Conservation (phyloP, 805 yeast species). For the Candida quercuum region DNA sequence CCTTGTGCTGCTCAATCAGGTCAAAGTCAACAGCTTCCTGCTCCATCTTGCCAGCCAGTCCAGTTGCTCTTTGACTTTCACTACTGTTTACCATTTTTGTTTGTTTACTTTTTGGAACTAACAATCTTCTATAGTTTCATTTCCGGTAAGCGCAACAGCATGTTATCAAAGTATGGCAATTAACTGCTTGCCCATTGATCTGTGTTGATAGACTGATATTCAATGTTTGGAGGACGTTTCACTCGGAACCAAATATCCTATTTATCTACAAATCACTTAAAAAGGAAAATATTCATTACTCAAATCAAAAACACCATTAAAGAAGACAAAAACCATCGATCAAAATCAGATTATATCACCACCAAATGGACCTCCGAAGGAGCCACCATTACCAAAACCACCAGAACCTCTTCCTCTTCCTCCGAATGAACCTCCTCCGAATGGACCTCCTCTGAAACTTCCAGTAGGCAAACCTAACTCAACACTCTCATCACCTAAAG, state of each 20-base stretch:
- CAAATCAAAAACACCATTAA: too few relatives aligned
- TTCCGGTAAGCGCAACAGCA: background rate
- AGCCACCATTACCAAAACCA: background rate
- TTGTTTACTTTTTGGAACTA: slow-evolving; percentile 1
- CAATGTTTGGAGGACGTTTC: too few relatives aligned
- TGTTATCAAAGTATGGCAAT: too few relatives aligned
- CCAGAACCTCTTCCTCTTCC: background rate
- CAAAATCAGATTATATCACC: too few relatives aligned
- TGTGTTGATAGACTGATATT: too few relatives aligned
- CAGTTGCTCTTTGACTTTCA: background rate
- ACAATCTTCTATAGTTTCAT: too few relatives aligned
- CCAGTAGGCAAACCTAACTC: slow-evolving; percentile 1
- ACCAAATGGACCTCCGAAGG: too few relatives aligned
- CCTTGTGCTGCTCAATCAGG: slow-evolving; percentile 60
- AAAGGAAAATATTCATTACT: too few relatives aligned
- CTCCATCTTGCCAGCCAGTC: slow-evolving; percentile 1
- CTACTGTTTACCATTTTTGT: background rate
- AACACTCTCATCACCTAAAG: background rate
- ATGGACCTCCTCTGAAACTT: background rate
- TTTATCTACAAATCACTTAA: too few relatives aligned
- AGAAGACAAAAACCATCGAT: too few relatives aligned
- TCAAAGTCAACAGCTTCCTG: slow-evolving; percentile 29
- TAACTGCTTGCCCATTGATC: too few relatives aligned
- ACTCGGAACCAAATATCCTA: too few relatives aligned
- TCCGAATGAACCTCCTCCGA: background rate